These are phyloP conservation scores for Platanthera guangdongensis DNA, from an alignment of 106 monocot genomes.

Conservation along the genomic window DNA sequence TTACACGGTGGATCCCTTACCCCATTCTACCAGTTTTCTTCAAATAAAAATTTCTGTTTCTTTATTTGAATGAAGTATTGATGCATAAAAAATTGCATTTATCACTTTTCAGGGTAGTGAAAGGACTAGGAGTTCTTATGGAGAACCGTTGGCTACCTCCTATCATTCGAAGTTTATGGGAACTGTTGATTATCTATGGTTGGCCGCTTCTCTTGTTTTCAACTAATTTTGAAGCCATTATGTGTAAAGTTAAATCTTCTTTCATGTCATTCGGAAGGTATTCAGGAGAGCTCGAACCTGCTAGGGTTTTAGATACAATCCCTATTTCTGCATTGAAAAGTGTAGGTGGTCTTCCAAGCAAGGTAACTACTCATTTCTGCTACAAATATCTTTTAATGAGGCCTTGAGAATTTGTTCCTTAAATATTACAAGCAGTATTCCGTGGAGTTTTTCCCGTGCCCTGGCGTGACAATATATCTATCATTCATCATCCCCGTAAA, in stretches of 20 bases:
- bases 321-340: constrained; percentile 27
- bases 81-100: neutral
- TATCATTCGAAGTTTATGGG: constrained; percentile 54
- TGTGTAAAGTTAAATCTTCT: neutral
- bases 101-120: constrained; percentile 29
- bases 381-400: neutral
- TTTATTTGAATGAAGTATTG: no score
- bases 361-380: constrained; percentile 21
- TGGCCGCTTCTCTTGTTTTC: neutral
- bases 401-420: neutral
- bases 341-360: constrained; percentile 42
- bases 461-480: no score
- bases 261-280: constrained; percentile 29
- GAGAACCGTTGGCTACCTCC: constrained; percentile 52
- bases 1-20: neutral
- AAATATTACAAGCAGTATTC: neutral
- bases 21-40: no score
- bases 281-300: constrained; percentile 35
- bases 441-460: no score
- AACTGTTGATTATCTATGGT: constrained; percentile 66
- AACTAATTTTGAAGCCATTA: neutral
- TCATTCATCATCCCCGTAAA: no score
- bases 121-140: constrained; percentile 27
- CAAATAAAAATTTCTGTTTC: no score
- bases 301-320: constrained; percentile 48